Evolutionary conservation across 2,329 filamentous ascomycete genomes (phyloP).

Genomic region (Epichloe typhina): DNA sequence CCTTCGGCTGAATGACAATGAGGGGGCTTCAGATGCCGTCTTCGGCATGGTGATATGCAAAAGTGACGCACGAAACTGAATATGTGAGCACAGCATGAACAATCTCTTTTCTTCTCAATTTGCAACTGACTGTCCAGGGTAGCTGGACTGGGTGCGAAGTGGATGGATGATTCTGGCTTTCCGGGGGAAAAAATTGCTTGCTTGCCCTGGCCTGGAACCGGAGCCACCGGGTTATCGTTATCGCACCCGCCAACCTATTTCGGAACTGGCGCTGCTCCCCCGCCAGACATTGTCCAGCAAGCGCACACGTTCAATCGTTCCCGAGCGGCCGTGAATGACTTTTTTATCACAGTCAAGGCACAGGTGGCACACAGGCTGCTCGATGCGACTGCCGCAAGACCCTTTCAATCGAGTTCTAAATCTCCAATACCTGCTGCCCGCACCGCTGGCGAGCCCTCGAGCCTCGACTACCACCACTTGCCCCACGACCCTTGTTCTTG

Average conservation of each 20-base stretch:
- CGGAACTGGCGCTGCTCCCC: conserved; percentile 4
- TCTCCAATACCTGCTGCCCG: background rate
- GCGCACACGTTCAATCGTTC: conserved; percentile 9
- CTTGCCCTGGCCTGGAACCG: background rate
- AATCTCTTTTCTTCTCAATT: too few relatives aligned
- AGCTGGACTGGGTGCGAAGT: background rate
- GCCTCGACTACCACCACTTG: background rate
- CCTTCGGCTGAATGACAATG: too few relatives aligned
- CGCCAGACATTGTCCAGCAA: conserved; percentile 5
- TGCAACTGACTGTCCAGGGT: too few relatives aligned
- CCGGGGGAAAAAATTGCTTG: background rate
- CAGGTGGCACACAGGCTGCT: background rate
- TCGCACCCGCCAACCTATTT: conserved; percentile 21
- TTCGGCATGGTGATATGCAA: too few relatives aligned
- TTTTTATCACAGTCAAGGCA: background rate
- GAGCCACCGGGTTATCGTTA: conserved; percentile 25
- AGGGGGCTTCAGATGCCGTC: too few relatives aligned
- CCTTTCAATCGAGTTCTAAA: background rate
- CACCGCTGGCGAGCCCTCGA: background rate
- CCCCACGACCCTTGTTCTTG: conserved; percentile 3
- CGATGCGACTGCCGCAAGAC: background rate
- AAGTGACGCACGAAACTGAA: too few relatives aligned
- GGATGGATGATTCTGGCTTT: background rate
- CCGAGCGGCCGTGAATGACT: background rate
- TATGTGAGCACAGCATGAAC: too few relatives aligned